Evolutionary conservation across 2,329 filamentous ascomycete genomes (phyloP).

Genomic region (Botrytis elliptica): DNA sequence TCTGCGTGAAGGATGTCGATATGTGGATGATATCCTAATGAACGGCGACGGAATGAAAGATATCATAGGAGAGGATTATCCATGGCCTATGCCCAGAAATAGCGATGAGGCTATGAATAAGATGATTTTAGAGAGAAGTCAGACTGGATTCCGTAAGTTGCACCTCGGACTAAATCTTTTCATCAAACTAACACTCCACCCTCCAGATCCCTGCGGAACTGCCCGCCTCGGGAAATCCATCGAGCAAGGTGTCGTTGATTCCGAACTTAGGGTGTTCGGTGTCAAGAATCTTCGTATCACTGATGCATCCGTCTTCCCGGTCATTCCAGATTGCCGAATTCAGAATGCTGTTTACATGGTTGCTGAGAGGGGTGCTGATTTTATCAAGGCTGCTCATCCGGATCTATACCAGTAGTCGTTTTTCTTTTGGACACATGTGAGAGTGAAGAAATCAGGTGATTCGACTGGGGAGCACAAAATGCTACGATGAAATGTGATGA

Average conservation of each 20-base stretch:
- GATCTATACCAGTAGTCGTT: neutral
- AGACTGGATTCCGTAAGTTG: neutral
- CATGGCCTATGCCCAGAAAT: neutral
- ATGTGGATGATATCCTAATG: slow-evolving; percentile 48
- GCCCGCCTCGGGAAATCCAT: neutral
- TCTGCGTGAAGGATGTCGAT: slow-evolving; percentile 43
- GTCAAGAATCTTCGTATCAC: neutral
- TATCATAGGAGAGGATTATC: neutral
- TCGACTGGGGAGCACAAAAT: neutral
- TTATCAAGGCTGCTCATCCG: neutral
- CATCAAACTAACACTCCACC: neutral
- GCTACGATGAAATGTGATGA: neutral
- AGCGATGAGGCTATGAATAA: neutral
- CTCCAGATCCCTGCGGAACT: neutral
- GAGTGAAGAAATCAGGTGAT: neutral
- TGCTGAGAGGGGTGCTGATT: neutral
- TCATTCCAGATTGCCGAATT: neutral
- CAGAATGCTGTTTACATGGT: neutral
- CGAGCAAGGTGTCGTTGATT: neutral
- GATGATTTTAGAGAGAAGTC: neutral
- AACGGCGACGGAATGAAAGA: neutral
- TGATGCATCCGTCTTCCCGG: neutral
- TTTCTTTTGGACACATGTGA: neutral
- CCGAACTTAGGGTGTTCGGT: neutral
- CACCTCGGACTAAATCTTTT: neutral